A percentile compares a stretch with the other conserved stretches of the same genome.
These are phyloP conservation scores for Trichoderma arundinaceum DNA, from an alignment of 2,329 filamentous ascomycete species.

Conservation along the genomic window DNA sequence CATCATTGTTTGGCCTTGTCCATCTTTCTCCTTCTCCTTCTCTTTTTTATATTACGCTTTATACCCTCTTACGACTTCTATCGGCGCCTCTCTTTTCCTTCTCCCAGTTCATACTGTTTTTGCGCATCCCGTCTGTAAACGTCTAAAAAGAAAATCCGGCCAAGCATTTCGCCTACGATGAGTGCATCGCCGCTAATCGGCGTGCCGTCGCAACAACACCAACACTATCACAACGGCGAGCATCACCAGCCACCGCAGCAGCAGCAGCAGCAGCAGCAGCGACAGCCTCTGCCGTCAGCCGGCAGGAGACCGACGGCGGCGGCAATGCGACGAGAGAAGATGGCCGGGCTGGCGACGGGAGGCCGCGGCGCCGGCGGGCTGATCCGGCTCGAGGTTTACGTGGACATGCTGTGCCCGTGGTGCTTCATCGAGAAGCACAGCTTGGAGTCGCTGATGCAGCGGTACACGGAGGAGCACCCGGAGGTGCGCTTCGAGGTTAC, in stretches of 20 bases:
- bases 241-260: not conserved
- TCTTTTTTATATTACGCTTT: not conserved
- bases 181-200: slow-evolving; percentile 5
- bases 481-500: slow-evolving; percentile 53
- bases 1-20: not conserved
- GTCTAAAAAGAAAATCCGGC: too few relatives aligned
- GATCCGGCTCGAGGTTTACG: slow-evolving; percentile 51
- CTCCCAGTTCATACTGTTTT: not conserved
- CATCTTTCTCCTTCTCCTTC: not conserved
- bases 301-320: slow-evolving; percentile 3
- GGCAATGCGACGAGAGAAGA: slow-evolving; percentile 12
- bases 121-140: not conserved
- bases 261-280: not conserved
- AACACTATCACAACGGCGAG: not conserved
- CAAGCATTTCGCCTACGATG: not conserved
- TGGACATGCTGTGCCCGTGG: slow-evolving; percentile 59
- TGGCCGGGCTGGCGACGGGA: not conserved
- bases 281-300: slow-evolving; percentile 18
- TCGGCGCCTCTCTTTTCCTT: not conserved
- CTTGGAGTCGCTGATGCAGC: slow-evolving; percentile 52
- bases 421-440: slow-evolving; percentile 57
- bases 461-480: slow-evolving; percentile 49
- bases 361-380: not conserved
- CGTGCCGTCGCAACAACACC: slow-evolving; percentile 6
- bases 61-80: not conserved